phyloP scores from a whole-genome alignment of 2,329 filamentous ascomycete species.

The Botryotinia convoluta region DNA sequence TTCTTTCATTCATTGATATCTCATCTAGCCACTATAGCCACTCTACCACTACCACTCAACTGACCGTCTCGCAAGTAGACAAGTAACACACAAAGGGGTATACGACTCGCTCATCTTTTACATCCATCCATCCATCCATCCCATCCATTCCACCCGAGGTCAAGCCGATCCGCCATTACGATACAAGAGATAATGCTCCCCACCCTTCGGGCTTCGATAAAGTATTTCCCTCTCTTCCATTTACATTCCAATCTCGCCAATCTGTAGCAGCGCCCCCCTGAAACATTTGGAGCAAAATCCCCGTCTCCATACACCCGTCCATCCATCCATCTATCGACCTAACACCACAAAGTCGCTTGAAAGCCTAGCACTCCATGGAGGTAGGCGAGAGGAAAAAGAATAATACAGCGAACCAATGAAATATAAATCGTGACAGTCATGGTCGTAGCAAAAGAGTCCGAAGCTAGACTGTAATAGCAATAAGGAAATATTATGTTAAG shows the following conservation, averaged over 20 bases:
- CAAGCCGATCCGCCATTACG: not conserved
- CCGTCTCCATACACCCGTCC: not conserved
- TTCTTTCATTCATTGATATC: not conserved
- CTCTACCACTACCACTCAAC: not conserved
- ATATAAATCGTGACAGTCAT: constrained; percentile 18
- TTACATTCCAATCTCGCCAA: not conserved
- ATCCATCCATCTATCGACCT: not conserved
- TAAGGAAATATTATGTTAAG: constrained; percentile 11
- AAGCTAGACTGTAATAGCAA: constrained; percentile 1
- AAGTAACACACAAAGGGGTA: constrained; percentile 12
- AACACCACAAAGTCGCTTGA: constrained; percentile 5
- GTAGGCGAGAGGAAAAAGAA: constrained; percentile 3
- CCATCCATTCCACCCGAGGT: not conserved
- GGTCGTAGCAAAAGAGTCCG: constrained; percentile 11
- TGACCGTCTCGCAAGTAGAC: not conserved
- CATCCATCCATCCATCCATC: not conserved
- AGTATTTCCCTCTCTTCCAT: not conserved
- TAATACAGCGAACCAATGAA: constrained; percentile 9
- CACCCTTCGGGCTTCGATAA: not conserved
- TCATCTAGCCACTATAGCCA: not conserved
- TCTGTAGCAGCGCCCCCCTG: not conserved
- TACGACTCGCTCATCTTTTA: not conserved
- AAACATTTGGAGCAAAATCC: not conserved
- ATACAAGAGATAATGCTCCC: not conserved
- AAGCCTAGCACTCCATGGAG: not conserved